A percentile compares a stretch with the other conserved stretches of the same genome.
Evolutionary conservation across 2,329 filamentous ascomycete genomes (phyloP).

Genomic region (Plectosphaerella sp.): DNA sequence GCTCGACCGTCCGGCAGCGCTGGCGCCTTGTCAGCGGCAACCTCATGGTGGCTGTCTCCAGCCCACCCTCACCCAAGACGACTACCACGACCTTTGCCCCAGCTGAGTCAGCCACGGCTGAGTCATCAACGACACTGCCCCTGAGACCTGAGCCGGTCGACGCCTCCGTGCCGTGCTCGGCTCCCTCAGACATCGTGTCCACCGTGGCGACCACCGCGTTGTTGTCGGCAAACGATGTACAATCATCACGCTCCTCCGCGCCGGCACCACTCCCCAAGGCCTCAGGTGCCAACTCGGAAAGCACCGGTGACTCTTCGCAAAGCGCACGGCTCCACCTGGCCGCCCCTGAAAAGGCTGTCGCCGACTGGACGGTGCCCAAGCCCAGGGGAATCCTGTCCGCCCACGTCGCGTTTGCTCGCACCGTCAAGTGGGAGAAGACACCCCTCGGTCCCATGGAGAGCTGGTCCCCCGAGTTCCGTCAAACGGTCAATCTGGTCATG

Average conservation of each 20-base stretch:
- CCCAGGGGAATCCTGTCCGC: conserved; percentile 23
- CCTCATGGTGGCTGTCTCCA: conserved; percentile 7
- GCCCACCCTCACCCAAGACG: background rate
- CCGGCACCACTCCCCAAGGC: conserved; percentile 7
- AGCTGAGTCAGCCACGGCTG: no score
- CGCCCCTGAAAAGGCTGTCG: conserved; percentile 25
- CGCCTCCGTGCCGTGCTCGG: no score
- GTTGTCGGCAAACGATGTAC: conserved; percentile 4
- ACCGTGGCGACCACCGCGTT: conserved; percentile 3
- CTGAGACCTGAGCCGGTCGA: background rate
- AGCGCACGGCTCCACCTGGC: conserved; percentile 21
- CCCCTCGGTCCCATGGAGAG: conserved; percentile 35
- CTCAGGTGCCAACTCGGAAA: conserved; percentile 19
- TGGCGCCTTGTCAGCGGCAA: conserved; percentile 38
- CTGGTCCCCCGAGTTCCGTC: conserved; percentile 40
- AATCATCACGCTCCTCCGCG: conserved; percentile 2
- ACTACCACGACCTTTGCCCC: conserved; percentile 2
- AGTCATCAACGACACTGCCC: background rate
- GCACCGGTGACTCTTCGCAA: conserved; percentile 18
- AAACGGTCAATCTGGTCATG: conserved; percentile 31
- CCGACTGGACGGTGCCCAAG: conserved; percentile 26
- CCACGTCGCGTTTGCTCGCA: conserved; percentile 22
- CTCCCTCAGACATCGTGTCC: background rate
- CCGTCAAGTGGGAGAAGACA: conserved; percentile 36
- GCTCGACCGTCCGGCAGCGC: conserved; percentile 28